Conservation (phyloP, 495 filamentous ascomycete species). For the Annulohypoxylon nitens region DNA sequence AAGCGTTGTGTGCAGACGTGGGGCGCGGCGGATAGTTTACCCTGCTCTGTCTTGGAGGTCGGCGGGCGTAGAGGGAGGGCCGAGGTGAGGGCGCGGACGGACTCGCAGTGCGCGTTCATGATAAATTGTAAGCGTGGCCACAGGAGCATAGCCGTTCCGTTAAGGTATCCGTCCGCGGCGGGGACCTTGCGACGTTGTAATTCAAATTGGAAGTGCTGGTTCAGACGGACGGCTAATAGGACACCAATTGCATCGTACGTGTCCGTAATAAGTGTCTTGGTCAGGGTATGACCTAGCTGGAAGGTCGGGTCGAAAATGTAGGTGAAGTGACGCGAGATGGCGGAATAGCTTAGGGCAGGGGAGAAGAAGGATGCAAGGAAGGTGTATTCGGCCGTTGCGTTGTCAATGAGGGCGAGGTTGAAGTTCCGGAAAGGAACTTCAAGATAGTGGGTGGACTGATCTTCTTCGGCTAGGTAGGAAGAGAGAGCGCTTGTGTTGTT, state of each 20-base stretch:
- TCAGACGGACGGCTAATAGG: constrained; percentile 90
- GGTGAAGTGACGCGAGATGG: constrained; percentile 74
- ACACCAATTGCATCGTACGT: constrained; percentile 88
- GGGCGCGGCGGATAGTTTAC: constrained; percentile 83
- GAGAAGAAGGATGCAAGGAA: constrained; percentile 93
- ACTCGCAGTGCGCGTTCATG: constrained; percentile 93
- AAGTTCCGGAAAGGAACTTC: constrained; percentile 93
- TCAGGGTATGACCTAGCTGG: constrained; percentile 78
- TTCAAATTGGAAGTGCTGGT: constrained; percentile 93
- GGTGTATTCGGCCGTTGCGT: constrained; percentile 93
- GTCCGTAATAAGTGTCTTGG: constrained; percentile 78
- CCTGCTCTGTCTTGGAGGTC: constrained; percentile 68
- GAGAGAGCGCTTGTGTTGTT: constrained; percentile 77
- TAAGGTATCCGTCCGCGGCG: constrained; percentile 89
- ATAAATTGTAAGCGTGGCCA: constrained; percentile 96
- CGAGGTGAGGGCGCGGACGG: constrained; percentile 72
- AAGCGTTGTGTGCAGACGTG: constrained; percentile 93
- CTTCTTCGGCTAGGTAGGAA: constrained; percentile 89
- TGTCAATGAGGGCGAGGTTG: constrained; percentile 93
- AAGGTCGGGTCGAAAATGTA: constrained; percentile 91
- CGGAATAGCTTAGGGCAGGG: constrained; percentile 66
- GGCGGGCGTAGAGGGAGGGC: constrained; percentile 60
- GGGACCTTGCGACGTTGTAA: constrained; percentile 92
- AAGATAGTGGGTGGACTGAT: constrained; percentile 84
- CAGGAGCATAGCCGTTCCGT: constrained; percentile 92